Conservation (phyloP, 768 basidiomycete genomes). For the Rhodocollybia butyracea region DNA sequence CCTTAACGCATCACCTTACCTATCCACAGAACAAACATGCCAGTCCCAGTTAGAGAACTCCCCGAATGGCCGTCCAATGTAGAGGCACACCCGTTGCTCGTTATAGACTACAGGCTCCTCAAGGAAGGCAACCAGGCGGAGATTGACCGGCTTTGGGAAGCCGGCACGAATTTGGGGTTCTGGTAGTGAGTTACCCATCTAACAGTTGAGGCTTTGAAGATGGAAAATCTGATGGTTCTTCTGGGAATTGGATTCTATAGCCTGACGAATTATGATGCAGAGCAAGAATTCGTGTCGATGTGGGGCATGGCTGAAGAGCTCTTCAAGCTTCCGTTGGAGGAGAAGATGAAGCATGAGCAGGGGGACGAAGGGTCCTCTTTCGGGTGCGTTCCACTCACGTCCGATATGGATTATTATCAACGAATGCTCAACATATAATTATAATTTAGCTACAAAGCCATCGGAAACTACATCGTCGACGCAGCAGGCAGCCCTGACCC, state of each 20-base stretch:
- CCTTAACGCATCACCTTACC: neutral
- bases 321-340: conserved; percentile 30
- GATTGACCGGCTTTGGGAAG: conserved; percentile 37
- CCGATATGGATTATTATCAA: neutral
- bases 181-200: conserved; percentile 38
- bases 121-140: conserved; percentile 30
- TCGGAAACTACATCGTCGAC: conserved; percentile 42
- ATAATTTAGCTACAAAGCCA: conserved; percentile 35
- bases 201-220: too few relatives aligned
- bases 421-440: neutral
- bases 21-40: neutral
- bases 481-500: conserved; percentile 39
- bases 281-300: conserved; percentile 30
- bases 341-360: conserved; percentile 36
- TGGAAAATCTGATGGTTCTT: neutral
- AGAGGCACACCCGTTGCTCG: conserved; percentile 37
- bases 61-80: conserved; percentile 40
- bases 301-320: conserved; percentile 35
- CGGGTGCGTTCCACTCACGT: conserved; percentile 17
- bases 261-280: conserved; percentile 36
- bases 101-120: conserved; percentile 40
- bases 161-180: conserved; percentile 43
- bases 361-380: conserved; percentile 32
- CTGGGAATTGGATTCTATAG: conserved; percentile 11
- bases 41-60: conserved; percentile 5